Base-by-base conservation (phyloP, 1,139 yeast genomes). In the Geotrichum histeridarum region DNA sequence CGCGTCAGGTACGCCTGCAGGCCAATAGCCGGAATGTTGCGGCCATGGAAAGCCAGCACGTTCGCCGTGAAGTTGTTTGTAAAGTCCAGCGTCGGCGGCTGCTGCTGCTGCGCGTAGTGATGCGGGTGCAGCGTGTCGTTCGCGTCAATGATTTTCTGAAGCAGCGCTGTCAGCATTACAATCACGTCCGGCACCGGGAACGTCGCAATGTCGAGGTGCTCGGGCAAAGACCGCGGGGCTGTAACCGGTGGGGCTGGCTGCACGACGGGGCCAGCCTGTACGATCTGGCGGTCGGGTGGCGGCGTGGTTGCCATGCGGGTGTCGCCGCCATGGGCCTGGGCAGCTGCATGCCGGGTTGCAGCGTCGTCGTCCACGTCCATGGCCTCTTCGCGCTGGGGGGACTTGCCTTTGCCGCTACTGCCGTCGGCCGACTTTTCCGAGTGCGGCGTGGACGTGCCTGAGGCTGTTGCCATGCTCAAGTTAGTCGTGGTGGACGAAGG, bases 1-100 rank as follows among this genome's bases (percentile, higher is more conserved):
- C 99, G 81, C 42, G 90, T 80, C 57, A 93, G 77, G 68, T 93
- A 93, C 15, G 96, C 94, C 66, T 89, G 91, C 51, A 94, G 77
- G 8, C 93, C 82, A 54, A 93, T 93, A 11, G 95, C 96, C 0
- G 99, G 99, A 14, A 93, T 84, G 67, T 91, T 94, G 52, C 96
- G 82, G 17, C 99, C 99, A 67, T 90, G 97, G 68, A 93, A 93
- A 48, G 97, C 94, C 57, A 91, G 73, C 2, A 93, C 91, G 64
- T 84, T 85, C 12, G 87, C 86, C 48, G 82, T 76, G 66, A 82
- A 83, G 63, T 58, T 59, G 48, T 41, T 35, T 38, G 15, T 9
- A 32, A 36, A 43, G 39, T 38, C 50, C 30, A 38, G 33, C 22
- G 35, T 18, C 31, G 35, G 33, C 14, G 38, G 39, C 32, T 18